Evolutionary conservation across 148 eudicot species (phyloP).

Genomic region (Gaultheria prostrata): DNA sequence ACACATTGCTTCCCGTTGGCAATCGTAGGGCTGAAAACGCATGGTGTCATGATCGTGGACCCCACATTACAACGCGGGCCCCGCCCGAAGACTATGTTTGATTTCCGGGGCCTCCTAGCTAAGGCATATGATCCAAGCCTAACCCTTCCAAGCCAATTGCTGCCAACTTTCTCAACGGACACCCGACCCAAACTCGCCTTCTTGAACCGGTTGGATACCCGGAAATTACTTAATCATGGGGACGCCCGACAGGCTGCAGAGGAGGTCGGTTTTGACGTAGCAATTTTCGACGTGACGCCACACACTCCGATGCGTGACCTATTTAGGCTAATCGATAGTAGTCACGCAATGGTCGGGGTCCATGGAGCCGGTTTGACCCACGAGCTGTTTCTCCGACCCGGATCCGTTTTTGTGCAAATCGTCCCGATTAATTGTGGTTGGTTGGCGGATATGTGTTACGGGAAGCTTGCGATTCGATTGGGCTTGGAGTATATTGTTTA

Average conservation of each 20-base stretch:
- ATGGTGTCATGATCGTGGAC: slow-evolving; percentile 54
- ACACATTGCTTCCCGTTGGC: slow-evolving; percentile 50
- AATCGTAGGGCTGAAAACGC: slow-evolving; percentile 43
- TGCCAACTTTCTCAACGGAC: slow-evolving; percentile 5
- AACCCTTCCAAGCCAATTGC: background rate
- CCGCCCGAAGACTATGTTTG: slow-evolving; percentile 32
- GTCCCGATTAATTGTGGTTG: slow-evolving; percentile 42
- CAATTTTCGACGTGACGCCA: slow-evolving; percentile 33
- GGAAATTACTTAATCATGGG: background rate
- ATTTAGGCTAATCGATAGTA: slow-evolving; percentile 15
- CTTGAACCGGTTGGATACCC: slow-evolving; percentile 9
- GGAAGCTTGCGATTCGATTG: slow-evolving; percentile 37
- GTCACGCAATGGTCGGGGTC: slow-evolving; percentile 20
- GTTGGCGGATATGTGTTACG: slow-evolving; percentile 37
- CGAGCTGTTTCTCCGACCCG: slow-evolving; percentile 14
- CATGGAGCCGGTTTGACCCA: slow-evolving; percentile 21
- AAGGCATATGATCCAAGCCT: slow-evolving; percentile 25
- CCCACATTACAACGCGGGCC: slow-evolving; percentile 29
- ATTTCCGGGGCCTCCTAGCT: slow-evolving; percentile 39
- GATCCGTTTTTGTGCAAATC: slow-evolving; percentile 22
- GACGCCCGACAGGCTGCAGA: slow-evolving; percentile 31
- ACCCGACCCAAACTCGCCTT: slow-evolving; percentile 27
- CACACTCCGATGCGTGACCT: slow-evolving; percentile 36
- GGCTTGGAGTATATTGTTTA: slow-evolving; percentile 48
- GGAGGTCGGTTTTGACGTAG: slow-evolving; percentile 51